Percentiles rank a stretch among this genome's conserved stretches.
phyloP scores from a whole-genome alignment of 352 stramenopile species.

The Halophytophthora polymorphica region DNA sequence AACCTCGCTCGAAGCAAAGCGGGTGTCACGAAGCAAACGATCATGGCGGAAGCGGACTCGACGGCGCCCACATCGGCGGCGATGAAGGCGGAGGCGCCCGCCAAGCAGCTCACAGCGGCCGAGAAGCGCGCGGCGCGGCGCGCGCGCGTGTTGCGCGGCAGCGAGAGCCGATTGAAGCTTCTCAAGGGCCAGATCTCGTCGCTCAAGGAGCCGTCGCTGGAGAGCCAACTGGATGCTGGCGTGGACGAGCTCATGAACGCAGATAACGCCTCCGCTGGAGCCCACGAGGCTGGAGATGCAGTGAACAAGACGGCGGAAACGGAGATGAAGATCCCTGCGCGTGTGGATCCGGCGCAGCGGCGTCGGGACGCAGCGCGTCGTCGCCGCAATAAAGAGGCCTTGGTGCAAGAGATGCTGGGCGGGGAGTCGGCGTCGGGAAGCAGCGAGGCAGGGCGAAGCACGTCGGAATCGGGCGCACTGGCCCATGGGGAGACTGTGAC shows the following conservation, averaged over 20 bases:
- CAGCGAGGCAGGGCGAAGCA: neutral
- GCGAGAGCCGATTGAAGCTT: slow-evolving; percentile 63
- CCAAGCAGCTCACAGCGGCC: slow-evolving; percentile 23
- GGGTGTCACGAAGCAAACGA: too few species aligned
- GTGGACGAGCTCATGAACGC: slow-evolving; percentile 40
- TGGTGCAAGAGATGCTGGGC: slow-evolving; percentile 55
- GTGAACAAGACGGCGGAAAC: neutral
- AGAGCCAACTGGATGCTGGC: slow-evolving; percentile 38
- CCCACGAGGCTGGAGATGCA: neutral
- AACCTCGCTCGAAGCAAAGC: too few species aligned
- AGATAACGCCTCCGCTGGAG: neutral
- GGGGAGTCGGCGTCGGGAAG: neutral
- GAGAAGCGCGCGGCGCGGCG: slow-evolving; percentile 68
- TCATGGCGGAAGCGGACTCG: too few species aligned
- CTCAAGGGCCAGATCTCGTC: slow-evolving; percentile 62
- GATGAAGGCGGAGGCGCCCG: too few species aligned
- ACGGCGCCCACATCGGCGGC: too few species aligned
- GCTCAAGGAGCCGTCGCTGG: slow-evolving; percentile 40
- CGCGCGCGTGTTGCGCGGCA: slow-evolving; percentile 55
- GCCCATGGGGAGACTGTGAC: slow-evolving; percentile 4
- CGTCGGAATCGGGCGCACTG: neutral
- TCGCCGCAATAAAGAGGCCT: slow-evolving; percentile 55
- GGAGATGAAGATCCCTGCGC: slow-evolving; percentile 38
- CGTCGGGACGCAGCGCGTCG: slow-evolving; percentile 62
- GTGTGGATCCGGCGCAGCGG: slow-evolving; percentile 62